Evolutionary conservation across 2,329 filamentous ascomycete species (phyloP), one percentile per base, ranked within the genome.

Genomic region (Fusarium chaquense): DNA sequence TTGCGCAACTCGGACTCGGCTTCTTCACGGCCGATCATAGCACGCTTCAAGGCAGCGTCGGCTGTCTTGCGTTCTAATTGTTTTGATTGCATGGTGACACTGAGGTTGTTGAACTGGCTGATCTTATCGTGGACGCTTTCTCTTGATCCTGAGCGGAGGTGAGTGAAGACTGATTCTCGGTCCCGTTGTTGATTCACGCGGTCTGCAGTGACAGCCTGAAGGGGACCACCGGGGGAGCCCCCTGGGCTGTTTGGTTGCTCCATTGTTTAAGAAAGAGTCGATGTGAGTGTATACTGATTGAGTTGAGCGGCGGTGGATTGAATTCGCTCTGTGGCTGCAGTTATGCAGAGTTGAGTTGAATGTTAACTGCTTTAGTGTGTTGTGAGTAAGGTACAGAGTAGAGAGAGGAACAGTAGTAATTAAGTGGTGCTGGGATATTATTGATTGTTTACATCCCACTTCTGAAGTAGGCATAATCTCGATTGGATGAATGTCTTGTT

Each of bases 61-160:
- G 87, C 89, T 49, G 84, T 88, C 78, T 87, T 90, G 73, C 88
- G 85, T 77, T 90, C 89, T 55, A 89, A 81, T 49, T 88, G 85
- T 73, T 88, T 89, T 35, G 86, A 85, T 78, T 86, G 83, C 70
- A 84, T 80, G 60, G 90, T 86, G 45, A 93, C 83, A 60, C 86
- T 86, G 36, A 93, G 83, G 60, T 84, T 87, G 81, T 93, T 92
- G 79, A 93, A 93, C 78, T 92, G 91, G 75, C 87, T 89, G 67
- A 92, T 90, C 75, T 89, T 88, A 64, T 90, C 87, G 72, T 89
- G 84, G 8, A 92, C 89, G 72, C 86, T 88, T 65, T 89, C 87
- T 67, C 87, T 84, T 59, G 79, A 79, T 60, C 80, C 81, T 74
- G 64, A 76, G 67, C 76, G 78, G 45, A 73, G 73, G 40, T 81